Conservation (phyloP, 352 stramenopile genomes). For the Globisporangium barbulae region DNA sequence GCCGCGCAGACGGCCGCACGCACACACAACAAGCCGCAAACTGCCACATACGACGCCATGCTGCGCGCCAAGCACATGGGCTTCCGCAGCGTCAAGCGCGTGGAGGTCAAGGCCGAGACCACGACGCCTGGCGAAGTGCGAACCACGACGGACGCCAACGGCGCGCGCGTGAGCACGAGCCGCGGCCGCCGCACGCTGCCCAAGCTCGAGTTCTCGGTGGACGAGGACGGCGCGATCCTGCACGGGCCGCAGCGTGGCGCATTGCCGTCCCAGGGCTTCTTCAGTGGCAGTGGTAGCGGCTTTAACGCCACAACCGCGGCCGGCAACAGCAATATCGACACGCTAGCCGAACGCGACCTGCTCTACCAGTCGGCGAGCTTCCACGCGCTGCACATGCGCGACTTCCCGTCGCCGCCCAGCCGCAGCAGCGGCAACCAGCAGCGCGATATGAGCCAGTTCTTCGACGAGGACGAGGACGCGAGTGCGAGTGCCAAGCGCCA, state of each 20-base stretch:
- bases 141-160: slow-evolving; percentile 61
- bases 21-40: not conserved
- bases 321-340: slow-evolving; percentile 10
- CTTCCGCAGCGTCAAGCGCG: slow-evolving; percentile 74
- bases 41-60: slow-evolving; percentile 27
- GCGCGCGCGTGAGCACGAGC: slow-evolving; percentile 54
- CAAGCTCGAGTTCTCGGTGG: slow-evolving; percentile 83
- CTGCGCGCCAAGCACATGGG: slow-evolving; percentile 77
- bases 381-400: slow-evolving; percentile 52
- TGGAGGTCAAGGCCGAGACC: slow-evolving; percentile 87
- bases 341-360: slow-evolving; percentile 32
- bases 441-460: slow-evolving; percentile 11
- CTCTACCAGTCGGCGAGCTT: slow-evolving; percentile 40
- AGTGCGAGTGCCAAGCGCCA: slow-evolving; percentile 5
- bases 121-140: slow-evolving; percentile 77
- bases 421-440: slow-evolving; percentile 9
- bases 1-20: too few relatives aligned
- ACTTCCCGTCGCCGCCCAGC: slow-evolving; percentile 30
- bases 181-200: slow-evolving; percentile 67
- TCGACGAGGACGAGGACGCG: not conserved
- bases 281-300: slow-evolving; percentile 4
- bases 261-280: slow-evolving; percentile 8
- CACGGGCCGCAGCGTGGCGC: slow-evolving; percentile 68
- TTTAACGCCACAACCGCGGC: not conserved
- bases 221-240: slow-evolving; percentile 78